Evolutionary conservation across 345 rosid species (phyloP), one percentile per base, ranked within the genome.

Genomic region (Microthlaspi erraticum): DNA sequence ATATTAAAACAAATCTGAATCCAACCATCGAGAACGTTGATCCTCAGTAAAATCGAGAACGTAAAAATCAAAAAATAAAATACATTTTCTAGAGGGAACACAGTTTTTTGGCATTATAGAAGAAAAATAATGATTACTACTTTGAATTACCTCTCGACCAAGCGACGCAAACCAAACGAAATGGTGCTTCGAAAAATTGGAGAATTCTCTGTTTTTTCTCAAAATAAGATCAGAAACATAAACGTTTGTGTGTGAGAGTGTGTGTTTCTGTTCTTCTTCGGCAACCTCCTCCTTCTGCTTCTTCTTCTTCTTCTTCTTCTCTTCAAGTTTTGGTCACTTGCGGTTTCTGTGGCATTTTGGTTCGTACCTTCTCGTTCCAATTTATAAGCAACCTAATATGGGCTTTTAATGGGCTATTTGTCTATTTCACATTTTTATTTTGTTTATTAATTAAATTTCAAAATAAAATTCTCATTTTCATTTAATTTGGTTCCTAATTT

Each of bases 81-180:
- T 4, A 14, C 16, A 0, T 0, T 6, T 7, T 46, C 19, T 1
- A 2, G 26, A n/a, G 26, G 17, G 12, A 52, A 29, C 18, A 1
- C 4, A n/a, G 13, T 45, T 33, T 33, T n/a, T n/a, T 56, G 1
- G 23, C 11, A 10, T 31, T 43, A 33, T 5, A n/a, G 12, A 5
- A n/a, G 19, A 37, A 29, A 48, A 19, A 20, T 26, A 13, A n/a
- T n/a, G n/a, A n/a, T n/a, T n/a, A n/a, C n/a, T n/a, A n/a, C n/a
- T n/a, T n/a, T n/a, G n/a, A n/a, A 39, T 53, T 54, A 64, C 70
- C 76, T 64, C 56, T 53, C 39, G 57, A 26, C 32, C 46, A 62
- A 31, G 39, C 45, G 67, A 70, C 41, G 43, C 18, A 14, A 61
- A 51, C 17, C 23, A 61, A 49, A 19, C n/a, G 45, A 42, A 56